Evolutionary conservation across 140 eudicot species (phyloP).

Genomic region (Bidens hawaiensis): DNA sequence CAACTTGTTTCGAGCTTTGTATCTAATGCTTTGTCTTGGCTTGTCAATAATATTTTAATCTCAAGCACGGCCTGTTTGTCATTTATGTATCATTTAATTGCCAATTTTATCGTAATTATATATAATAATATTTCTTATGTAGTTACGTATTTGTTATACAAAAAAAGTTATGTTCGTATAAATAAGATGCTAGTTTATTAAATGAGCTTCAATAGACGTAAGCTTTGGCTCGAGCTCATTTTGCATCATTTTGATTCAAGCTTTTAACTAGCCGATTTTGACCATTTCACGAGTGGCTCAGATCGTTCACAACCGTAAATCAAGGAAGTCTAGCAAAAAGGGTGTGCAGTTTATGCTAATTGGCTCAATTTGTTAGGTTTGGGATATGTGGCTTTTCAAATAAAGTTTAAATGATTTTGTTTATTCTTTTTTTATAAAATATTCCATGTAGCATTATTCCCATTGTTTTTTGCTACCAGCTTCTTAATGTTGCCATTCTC

Average conservation of each 20-base stretch:
- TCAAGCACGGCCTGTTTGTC: not conserved
- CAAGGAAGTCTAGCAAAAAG: not conserved
- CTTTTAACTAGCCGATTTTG: no score
- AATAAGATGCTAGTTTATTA: no score
- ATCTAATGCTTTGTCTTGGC: not conserved
- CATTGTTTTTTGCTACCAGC: constrained; percentile 21
- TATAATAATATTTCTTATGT: no score
- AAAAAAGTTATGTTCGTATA: no score
- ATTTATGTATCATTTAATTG: no score
- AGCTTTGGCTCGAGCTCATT: not conserved
- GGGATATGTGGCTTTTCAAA: constrained; percentile 13
- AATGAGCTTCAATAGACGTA: no score
- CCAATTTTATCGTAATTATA: no score
- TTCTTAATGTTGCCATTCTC: constrained; percentile 23
- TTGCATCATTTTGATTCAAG: no score
- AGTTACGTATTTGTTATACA: no score
- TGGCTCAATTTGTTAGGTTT: not conserved
- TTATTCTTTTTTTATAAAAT: not conserved
- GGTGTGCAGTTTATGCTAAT: constrained; percentile 1
- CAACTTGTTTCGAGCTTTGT: not conserved
- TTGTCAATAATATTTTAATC: not conserved
- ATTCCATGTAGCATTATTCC: not conserved
- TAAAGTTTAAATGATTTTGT: constrained; percentile 12
- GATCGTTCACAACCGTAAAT: no score
- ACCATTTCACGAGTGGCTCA: no score